These are phyloP conservation scores for Talaromyces nanjingensis DNA, from an alignment of 495 filamentous ascomycete species.

Conservation along the genomic window DNA sequence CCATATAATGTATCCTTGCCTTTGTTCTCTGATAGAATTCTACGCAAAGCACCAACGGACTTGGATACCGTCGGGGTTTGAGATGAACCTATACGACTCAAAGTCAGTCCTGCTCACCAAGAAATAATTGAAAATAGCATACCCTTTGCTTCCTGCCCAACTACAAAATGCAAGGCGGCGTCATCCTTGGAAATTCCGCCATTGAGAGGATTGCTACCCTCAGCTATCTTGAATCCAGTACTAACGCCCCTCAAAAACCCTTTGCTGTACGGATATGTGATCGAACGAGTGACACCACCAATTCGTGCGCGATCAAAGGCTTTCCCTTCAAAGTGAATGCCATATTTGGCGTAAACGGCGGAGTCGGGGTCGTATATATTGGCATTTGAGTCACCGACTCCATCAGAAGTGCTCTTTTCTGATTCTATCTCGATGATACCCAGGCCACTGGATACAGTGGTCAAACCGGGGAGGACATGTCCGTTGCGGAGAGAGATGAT, in stretches of 20 bases:
- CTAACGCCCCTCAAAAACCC: constrained; percentile 39
- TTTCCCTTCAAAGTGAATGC: constrained; percentile 39
- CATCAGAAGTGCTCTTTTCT: constrained; percentile 41
- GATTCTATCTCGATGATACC: constrained; percentile 52
- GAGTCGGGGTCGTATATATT: constrained; percentile 20
- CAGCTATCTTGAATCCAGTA: constrained; percentile 34
- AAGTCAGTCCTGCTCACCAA: not conserved
- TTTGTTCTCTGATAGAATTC: constrained; percentile 15
- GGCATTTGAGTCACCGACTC: constrained; percentile 13
- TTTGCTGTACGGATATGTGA: constrained; percentile 32
- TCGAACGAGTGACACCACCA: constrained; percentile 44
- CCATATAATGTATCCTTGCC: constrained; percentile 23
- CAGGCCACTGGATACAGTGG: constrained; percentile 42
- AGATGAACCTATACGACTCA: constrained; percentile 10
- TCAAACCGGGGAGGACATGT: constrained; percentile 48
- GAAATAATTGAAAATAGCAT: not conserved
- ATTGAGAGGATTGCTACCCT: constrained; percentile 29
- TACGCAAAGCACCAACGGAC: constrained; percentile 17
- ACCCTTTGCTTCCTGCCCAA: constrained; percentile 25
- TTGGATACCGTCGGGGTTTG: constrained; percentile 20
- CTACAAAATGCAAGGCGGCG: constrained; percentile 35
- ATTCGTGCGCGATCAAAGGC: constrained; percentile 33
- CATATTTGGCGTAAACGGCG: constrained; percentile 40
- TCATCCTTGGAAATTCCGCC: constrained; percentile 33
- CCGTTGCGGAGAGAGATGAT: constrained; percentile 46